These are phyloP conservation scores for Vitellaria paradoxa DNA, from an alignment of 179 eudicot genomes.

Conservation along the genomic window DNA sequence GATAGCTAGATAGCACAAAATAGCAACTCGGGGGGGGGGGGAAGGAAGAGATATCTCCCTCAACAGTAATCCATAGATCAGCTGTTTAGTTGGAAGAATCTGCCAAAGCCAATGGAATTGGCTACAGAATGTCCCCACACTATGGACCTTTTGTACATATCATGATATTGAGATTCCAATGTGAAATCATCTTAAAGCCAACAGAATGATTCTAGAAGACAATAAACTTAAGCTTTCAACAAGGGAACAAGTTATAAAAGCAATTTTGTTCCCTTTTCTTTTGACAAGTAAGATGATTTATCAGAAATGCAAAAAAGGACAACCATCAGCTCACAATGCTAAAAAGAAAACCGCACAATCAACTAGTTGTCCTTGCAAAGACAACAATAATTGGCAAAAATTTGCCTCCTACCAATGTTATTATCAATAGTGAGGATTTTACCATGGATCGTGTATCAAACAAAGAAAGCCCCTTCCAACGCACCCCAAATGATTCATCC, in stretches of 20 bases:
- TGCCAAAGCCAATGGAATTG: not conserved
- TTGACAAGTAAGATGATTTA: no score
- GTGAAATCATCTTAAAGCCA: not conserved
- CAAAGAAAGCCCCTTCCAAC: no score
- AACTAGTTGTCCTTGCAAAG: no score
- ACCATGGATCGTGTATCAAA: no score
- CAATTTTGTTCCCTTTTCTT: not conserved
- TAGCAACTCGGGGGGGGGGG: no score
- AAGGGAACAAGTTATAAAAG: not conserved
- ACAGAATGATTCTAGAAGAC: not conserved
- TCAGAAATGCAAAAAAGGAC: no score
- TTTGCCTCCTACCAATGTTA: no score
- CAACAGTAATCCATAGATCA: not conserved
- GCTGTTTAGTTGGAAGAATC: not conserved
- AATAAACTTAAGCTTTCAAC: not conserved
- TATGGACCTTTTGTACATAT: not conserved
- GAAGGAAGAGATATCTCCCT: not conserved
- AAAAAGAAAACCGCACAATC: no score
- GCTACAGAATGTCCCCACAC: not conserved
- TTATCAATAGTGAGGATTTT: no score
- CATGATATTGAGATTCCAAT: not conserved
- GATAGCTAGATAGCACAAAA: not conserved
- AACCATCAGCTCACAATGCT: no score
- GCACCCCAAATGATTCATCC: no score
- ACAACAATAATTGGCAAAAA: no score